Conservation (phyloP, 2,329 filamentous ascomycete genomes). For the Pseudovirgaria hyperparasitica region DNA sequence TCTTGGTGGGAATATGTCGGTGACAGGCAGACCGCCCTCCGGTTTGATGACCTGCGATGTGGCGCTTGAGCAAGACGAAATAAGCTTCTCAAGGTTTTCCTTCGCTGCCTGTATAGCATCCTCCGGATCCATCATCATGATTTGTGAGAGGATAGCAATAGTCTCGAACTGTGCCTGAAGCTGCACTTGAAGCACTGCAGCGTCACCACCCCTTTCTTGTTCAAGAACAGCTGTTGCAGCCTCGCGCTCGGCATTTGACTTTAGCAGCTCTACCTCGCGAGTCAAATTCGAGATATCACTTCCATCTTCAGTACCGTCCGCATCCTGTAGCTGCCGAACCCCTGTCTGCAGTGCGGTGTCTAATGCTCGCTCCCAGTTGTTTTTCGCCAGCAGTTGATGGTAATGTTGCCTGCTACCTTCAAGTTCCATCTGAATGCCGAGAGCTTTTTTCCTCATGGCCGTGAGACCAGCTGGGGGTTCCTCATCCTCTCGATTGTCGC, state of each 20-base stretch:
- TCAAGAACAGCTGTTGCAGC: conserved; percentile 65
- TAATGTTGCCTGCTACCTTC: conserved; percentile 85
- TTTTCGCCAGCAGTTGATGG: conserved; percentile 68
- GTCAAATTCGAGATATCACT: conserved; percentile 59
- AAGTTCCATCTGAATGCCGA: conserved; percentile 77
- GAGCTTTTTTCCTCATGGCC: conserved; percentile 74
- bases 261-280: conserved; percentile 76
- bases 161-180: conserved; percentile 88
- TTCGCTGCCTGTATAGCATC: conserved; percentile 74
- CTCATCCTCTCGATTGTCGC: conserved; percentile 57
- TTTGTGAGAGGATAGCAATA: conserved; percentile 67
- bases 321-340: conserved; percentile 60
- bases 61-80: conserved; percentile 62
- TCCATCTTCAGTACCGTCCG: conserved; percentile 51
- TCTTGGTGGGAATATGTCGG: conserved; percentile 55
- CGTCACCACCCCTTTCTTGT: conserved; percentile 70
- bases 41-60: conserved; percentile 81
- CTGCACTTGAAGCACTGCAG: conserved; percentile 66
- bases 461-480: conserved; percentile 52
- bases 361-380: conserved; percentile 75
- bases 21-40: conserved; percentile 54
- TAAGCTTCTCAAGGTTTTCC: conserved; percentile 60
- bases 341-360: conserved; percentile 82
- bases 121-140: conserved; percentile 69
- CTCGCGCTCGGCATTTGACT: conserved; percentile 70